Conservation (phyloP, 1,284 basidiomycete species). For the Ganoderma lingzhi region DNA sequence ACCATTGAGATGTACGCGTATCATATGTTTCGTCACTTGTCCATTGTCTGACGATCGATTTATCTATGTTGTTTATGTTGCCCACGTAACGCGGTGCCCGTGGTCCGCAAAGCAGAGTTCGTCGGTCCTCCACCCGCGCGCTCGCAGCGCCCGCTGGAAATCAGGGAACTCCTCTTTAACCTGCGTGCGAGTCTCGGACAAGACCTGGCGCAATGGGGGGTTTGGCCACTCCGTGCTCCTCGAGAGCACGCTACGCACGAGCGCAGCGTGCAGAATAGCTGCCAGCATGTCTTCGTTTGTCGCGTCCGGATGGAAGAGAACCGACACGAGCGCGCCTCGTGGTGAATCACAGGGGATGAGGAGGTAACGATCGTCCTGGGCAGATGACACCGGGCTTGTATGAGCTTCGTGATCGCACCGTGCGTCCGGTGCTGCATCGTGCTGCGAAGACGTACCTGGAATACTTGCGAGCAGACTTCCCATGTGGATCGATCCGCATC, state of each 20-base stretch:
- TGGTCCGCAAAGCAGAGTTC: slow-evolving; percentile 42
- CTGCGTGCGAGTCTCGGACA: slow-evolving; percentile 32
- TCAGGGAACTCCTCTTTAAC: slow-evolving; percentile 30
- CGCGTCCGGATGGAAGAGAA: slow-evolving; percentile 40
- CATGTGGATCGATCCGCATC: slow-evolving; percentile 33
- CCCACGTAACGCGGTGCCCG: slow-evolving; percentile 41
- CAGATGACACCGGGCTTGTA: slow-evolving; percentile 13
- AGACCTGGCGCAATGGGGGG: slow-evolving; percentile 17
- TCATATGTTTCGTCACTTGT: not conserved
- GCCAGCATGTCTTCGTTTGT: slow-evolving; percentile 40
- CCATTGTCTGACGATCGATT: not conserved
- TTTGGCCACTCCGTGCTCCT: not conserved
- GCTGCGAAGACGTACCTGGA: slow-evolving; percentile 34
- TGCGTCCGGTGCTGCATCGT: not conserved
- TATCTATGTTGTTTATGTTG: slow-evolving; percentile 14
- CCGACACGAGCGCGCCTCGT: slow-evolving; percentile 27
- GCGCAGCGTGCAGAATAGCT: slow-evolving; percentile 40
- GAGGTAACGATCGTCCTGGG: slow-evolving; percentile 40
- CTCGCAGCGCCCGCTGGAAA: slow-evolving; percentile 37
- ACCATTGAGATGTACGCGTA: not conserved
- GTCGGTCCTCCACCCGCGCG: slow-evolving; percentile 40
- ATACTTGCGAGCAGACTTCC: slow-evolving; percentile 37
- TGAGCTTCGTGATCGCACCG: slow-evolving; percentile 10
- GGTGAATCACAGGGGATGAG: slow-evolving; percentile 36
- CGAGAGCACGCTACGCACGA: slow-evolving; percentile 30